Base-by-base conservation (phyloP, 257 asterid genomes). In the Plantago elongata region DNA sequence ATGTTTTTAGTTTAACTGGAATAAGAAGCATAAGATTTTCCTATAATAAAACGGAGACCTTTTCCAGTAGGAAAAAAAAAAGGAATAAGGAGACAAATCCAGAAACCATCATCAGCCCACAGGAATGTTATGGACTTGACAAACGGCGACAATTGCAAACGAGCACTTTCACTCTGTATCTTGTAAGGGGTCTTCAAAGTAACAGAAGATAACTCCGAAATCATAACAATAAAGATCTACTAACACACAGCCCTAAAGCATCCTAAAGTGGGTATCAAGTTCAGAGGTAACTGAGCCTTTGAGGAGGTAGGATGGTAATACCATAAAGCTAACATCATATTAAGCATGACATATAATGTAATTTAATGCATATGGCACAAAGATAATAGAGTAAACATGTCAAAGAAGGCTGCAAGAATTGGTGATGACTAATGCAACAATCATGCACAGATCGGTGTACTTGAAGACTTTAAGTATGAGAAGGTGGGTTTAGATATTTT, bases 401-500 rank as follows among this genome's bases (percentile, higher is more conserved):
- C 65, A n/a, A 51, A 59, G 17, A 45, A 68, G 57, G 63, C 59
- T 62, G 22, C 69, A 50, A 18, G 30, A 51, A 14, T 58, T 54
- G 62, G 61, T 9, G 22, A 57, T 54, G 59, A 14, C 52, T 66
- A 57, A 67, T 18, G 67, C 63, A 61, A 50, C 44, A 52, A 69
- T 68, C 2, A 12, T 49, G 60, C 6, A 15, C 37, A 27, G 1
- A 22, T 22, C 2, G 2, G 1, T 22, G 27, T 22, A 22, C 27
- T 22, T 22, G 37, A 44, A 18, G 43, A 13, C 14, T 37, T 18
- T 7, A 61, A 22, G 42, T 61, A 65, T 51, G 38, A 65, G 51
- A 71, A 62, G 48, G 60, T 58, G 54, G 37, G 79, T 6, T 48
- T 64, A 58, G 59, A 62, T 42, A 27, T 54, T 79, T 22, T 34